phyloP scores from a whole-genome alignment of 2,329 filamentous ascomycete species.

The Amphichorda felina region DNA sequence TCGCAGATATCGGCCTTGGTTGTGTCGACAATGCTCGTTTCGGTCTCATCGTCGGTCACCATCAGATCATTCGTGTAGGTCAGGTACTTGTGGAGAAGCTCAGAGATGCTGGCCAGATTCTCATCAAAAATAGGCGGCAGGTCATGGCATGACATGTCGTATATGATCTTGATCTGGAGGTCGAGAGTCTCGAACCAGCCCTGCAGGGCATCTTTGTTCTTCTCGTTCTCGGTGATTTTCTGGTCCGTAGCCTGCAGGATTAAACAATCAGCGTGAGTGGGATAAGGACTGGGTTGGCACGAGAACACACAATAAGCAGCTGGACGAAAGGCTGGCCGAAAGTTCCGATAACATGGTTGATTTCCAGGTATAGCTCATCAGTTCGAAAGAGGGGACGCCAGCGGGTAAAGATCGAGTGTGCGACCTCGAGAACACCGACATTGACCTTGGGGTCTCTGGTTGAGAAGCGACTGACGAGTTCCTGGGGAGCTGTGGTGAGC shows the following conservation, averaged over 20 bases:
- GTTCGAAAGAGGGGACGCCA: conserved; percentile 93
- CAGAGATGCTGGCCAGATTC: conserved; percentile 64
- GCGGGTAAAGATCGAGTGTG: conserved; percentile 93
- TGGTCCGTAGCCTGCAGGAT: conserved; percentile 48
- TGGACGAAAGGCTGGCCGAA: conserved; percentile 78
- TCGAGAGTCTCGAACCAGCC: conserved; percentile 78
- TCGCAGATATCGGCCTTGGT: conserved; percentile 94
- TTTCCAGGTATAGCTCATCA: conserved; percentile 85
- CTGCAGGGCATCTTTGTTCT: conserved; percentile 63
- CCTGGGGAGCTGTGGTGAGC: conserved; percentile 28
- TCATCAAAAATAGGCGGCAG: conserved; percentile 91
- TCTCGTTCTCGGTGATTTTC: conserved; percentile 61
- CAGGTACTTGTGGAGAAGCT: conserved; percentile 83
- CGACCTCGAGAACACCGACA: conserved; percentile 89
- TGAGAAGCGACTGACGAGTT: conserved; percentile 81
- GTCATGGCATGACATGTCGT: conserved; percentile 96
- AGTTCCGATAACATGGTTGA: conserved; percentile 83
- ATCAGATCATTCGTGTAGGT: conserved; percentile 77
- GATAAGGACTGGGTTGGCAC: neutral
- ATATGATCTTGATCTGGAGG: conserved; percentile 81
- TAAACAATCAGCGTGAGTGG: conserved; percentile 6
- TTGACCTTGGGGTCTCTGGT: conserved; percentile 74
- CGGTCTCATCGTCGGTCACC: conserved; percentile 77
- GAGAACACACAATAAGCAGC: conserved; percentile 53
- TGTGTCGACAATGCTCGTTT: conserved; percentile 72